These are phyloP conservation scores for Dimocarpus longan DNA, from an alignment of 345 rosid genomes.

Conservation along the genomic window DNA sequence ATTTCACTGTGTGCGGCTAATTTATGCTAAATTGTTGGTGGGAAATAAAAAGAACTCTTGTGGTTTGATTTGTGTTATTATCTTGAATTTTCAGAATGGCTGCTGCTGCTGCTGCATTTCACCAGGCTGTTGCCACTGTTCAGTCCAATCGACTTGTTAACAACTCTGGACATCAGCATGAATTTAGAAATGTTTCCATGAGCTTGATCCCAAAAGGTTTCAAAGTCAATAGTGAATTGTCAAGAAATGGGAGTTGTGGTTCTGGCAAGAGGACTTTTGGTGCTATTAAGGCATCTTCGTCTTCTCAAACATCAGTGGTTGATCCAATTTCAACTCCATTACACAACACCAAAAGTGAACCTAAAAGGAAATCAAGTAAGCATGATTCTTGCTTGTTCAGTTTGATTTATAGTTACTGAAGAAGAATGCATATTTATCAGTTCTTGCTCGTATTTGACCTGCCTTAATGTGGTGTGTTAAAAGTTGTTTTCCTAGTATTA, in stretches of 20 bases:
- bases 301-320: constrained; percentile 48
- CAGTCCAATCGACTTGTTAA: constrained; percentile 37
- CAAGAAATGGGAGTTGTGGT: constrained; percentile 27
- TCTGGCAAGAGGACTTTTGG: constrained; percentile 33
- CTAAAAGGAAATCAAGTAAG: constrained; percentile 67
- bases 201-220: constrained; percentile 35
- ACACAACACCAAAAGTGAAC: constrained; percentile 38
- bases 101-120: constrained; percentile 51
- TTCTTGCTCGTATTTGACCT: neutral
- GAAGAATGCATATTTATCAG: neutral
- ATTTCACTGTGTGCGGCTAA: neutral
- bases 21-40: neutral
- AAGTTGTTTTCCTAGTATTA: neutral
- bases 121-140: constrained; percentile 47
- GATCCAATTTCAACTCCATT: constrained; percentile 62
- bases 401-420: constrained; percentile 7
- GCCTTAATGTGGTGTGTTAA: neutral
- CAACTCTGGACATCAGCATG: constrained; percentile 36
- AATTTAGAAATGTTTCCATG: constrained; percentile 28
- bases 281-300: constrained; percentile 52
- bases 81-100: constrained; percentile 62
- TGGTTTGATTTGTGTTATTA: constrained; percentile 8
- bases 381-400: constrained; percentile 7
- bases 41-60: neutral
- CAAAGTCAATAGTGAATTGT: constrained; percentile 34